Evolutionary conservation across 805 yeast species (phyloP), one percentile per base, ranked within the genome.

Genomic region (Yamadazyma phyllophila): DNA sequence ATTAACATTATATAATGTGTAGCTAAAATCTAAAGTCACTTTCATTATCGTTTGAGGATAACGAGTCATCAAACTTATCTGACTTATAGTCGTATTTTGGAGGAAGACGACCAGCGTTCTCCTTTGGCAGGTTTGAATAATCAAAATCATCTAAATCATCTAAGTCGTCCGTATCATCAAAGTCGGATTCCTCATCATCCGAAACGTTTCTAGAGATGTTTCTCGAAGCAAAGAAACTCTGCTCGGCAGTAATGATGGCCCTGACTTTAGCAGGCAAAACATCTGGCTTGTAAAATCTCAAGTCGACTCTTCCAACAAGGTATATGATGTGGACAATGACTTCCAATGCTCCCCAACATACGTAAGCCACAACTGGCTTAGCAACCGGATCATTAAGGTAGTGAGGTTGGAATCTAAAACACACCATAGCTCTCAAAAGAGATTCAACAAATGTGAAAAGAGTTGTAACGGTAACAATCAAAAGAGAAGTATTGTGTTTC

Each of bases 261-360:
- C 74, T 59, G 43, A 71, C 73, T 41, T 59, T 63, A 36, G 58
- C 56, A 11, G 72, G 75, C 47, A 79, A 66, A 38, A 62, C 65
- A 61, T 85, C 91, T 13, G 94, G 92, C 63, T 87, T 81, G 73
- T 86, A 86, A 66, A 86, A 86, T 61, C 94, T 74, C 56, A 86
- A 71, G 61, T 86, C 94, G 42, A 83, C 80, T 61, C 95, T 76
- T 13, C 82, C 81, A 30, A 82, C 56, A 45, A 86, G 60, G 59
- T 82, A 83, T 29, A 82, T 50, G 8, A 80, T 44, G 51, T 82
- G 77, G 46, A 82, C 79, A 26, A 83, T 55, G 0, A 73, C 67
- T 66, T 86, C 94, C 39, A 83, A 67, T 3, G 75, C 77, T 29
- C 92, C 91, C 80, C 88, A 85, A 53, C 78, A 66, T 26, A 82